Evolutionary conservation across 192 early-diverging fungal species (phyloP).

Genomic region (Entomortierella parvispora): DNA sequence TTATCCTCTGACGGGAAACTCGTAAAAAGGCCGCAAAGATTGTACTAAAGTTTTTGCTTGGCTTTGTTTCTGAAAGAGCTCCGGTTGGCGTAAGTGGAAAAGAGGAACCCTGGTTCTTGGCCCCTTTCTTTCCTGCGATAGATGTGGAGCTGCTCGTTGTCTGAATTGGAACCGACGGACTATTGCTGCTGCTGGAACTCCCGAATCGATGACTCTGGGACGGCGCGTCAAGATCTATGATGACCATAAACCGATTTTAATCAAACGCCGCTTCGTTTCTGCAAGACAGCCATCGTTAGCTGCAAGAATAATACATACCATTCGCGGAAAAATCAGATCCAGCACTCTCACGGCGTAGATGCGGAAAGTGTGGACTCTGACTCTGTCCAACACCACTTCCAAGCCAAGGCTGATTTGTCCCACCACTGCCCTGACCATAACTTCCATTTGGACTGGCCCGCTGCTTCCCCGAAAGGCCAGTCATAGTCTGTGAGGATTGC

Average conservation of each 20-base stretch:
- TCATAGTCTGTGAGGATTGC: conserved; percentile 40
- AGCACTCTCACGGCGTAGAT: conserved; percentile 56
- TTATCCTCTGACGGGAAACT: conserved; percentile 42
- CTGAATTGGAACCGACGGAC: background rate
- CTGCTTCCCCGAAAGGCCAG: conserved; percentile 19
- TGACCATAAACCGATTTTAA: too few species aligned
- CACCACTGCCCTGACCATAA: conserved; percentile 35
- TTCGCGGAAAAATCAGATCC: conserved; percentile 57
- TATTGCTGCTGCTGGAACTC: background rate
- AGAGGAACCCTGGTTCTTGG: background rate
- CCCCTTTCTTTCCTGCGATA: conserved; percentile 5
- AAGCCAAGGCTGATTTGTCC: too few species aligned
- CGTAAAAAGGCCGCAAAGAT: conserved; percentile 47
- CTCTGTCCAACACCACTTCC: too few species aligned
- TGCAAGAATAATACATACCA: conserved; percentile 17
- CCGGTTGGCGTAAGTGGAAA: too few species aligned
- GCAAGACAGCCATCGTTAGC: too few species aligned
- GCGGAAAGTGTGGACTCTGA: background rate
- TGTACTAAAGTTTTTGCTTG: conserved; percentile 50
- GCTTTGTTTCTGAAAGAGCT: conserved; percentile 15
- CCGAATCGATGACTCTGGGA: too few species aligned
- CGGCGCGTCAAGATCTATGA: too few species aligned
- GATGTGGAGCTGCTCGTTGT: too few species aligned
- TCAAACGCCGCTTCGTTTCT: background rate
- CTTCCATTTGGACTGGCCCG: conserved; percentile 48